phyloP scores from a whole-genome alignment of 2,329 filamentous ascomycete species.

The Teratosphaeria viscida region DNA sequence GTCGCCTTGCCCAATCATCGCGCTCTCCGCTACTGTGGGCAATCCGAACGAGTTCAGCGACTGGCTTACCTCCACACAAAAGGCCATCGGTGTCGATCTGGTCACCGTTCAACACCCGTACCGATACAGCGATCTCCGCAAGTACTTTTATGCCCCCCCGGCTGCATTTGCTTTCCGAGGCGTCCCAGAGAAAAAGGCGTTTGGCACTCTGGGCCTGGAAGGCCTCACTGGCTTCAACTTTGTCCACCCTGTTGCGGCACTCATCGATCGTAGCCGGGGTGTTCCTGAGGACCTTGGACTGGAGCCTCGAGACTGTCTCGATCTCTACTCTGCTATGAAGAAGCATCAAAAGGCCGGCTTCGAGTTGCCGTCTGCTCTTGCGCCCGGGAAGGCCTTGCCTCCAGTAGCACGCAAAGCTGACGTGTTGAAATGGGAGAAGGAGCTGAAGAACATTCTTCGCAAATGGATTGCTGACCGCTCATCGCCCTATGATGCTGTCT shows the following conservation, averaged over 20 bases:
- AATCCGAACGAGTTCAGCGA: conserved; percentile 57
- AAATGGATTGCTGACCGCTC: conserved; percentile 48
- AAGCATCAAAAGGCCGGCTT: conserved; percentile 40
- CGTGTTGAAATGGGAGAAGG: conserved; percentile 54
- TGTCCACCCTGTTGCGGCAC: conserved; percentile 55
- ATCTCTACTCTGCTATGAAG: conserved; percentile 54
- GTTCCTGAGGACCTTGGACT: conserved; percentile 58
- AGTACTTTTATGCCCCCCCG: conserved; percentile 55
- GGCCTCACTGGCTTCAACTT: conserved; percentile 43
- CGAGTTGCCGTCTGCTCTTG: conserved; percentile 39
- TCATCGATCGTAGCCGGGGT: conserved; percentile 51
- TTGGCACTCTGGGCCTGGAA: conserved; percentile 38
- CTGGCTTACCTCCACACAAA: conserved; percentile 58
- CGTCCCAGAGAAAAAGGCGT: conserved; percentile 33
- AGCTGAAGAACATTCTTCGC: conserved; percentile 48
- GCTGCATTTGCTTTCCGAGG: conserved; percentile 42
- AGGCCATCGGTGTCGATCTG: conserved; percentile 51
- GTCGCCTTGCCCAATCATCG: conserved; percentile 67
- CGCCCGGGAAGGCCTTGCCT: conserved; percentile 42
- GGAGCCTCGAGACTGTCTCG: conserved; percentile 60
- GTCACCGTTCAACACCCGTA: conserved; percentile 58
- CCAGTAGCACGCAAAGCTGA: conserved; percentile 52
- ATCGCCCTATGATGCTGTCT: conserved; percentile 44
- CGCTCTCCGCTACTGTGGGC: conserved; percentile 68
- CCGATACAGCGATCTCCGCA: conserved; percentile 68